A percentile compares a stretch with the other conserved stretches of the same genome.
Evolutionary conservation across 108 stramenopile genomes (phyloP).

Genomic region (Nannochloropsis gaditana): DNA sequence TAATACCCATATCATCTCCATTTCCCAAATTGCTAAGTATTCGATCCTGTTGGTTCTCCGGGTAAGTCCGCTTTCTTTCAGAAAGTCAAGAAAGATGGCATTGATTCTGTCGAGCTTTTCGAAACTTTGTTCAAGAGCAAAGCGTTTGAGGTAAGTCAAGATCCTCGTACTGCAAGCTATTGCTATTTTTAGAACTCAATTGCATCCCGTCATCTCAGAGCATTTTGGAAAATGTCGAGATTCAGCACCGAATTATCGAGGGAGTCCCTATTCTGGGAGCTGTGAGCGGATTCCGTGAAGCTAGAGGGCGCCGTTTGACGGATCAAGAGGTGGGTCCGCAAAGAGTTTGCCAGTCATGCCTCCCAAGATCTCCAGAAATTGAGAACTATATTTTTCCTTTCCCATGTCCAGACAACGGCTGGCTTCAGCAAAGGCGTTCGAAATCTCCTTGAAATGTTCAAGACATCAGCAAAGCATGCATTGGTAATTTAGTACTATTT

Average conservation of each 20-base stretch:
- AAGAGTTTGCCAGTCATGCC: no score
- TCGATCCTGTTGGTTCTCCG: background rate
- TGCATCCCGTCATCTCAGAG: no score
- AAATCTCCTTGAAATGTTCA: background rate
- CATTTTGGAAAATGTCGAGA: background rate
- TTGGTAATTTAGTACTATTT: no score
- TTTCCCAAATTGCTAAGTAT: no score
- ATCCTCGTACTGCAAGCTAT: no score
- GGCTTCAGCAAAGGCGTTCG: background rate
- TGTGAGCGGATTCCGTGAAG: background rate
- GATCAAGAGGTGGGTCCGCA: background rate
- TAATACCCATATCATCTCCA: no score
- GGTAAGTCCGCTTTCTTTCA: background rate
- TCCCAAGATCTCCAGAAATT: no score
- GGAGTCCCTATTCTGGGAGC: background rate
- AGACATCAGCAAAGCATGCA: background rate
- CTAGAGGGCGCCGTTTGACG: background rate
- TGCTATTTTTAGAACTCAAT: no score
- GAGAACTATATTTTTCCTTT: no score
- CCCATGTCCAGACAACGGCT: background rate
- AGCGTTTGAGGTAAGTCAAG: conserved; percentile 16
- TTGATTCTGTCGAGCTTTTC: background rate
- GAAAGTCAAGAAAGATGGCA: background rate
- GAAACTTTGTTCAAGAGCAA: background rate
- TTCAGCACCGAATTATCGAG: background rate